phyloP scores from a whole-genome alignment of 2,329 filamentous ascomycete species.

The Paracamarosporium sp. region DNA sequence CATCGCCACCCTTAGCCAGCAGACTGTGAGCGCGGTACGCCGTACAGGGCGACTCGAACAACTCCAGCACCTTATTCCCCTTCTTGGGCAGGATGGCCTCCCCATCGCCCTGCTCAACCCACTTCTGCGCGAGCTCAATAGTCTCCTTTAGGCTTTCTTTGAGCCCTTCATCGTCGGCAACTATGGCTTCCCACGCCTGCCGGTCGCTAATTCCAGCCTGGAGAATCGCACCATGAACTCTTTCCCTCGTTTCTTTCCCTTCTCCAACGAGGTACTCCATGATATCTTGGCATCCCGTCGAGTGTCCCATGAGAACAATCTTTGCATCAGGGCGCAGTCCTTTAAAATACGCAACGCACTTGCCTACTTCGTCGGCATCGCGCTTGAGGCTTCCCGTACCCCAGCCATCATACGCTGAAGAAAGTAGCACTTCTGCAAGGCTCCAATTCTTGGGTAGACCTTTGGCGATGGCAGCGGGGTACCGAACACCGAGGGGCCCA shows the following conservation, averaged over 20 bases:
- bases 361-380: slow-evolving; percentile 62
- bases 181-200: slow-evolving; percentile 59
- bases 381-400: slow-evolving; percentile 59
- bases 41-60: slow-evolving; percentile 55
- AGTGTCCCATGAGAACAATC: slow-evolving; percentile 73
- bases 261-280: slow-evolving; percentile 65
- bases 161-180: slow-evolving; percentile 33
- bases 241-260: slow-evolving; percentile 52
- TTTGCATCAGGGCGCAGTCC: slow-evolving; percentile 52
- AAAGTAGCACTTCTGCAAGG: slow-evolving; percentile 58
- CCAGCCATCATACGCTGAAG: slow-evolving; percentile 63
- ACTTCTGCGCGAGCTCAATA: slow-evolving; percentile 60
- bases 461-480: slow-evolving; percentile 59
- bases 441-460: slow-evolving; percentile 60
- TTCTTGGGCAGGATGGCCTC: slow-evolving; percentile 61
- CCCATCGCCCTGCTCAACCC: slow-evolving; percentile 60
- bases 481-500: slow-evolving; percentile 70
- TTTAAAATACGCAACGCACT: slow-evolving; percentile 60
- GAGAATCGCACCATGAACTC: slow-evolving; percentile 76
- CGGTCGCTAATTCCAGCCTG: slow-evolving; percentile 83
- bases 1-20: slow-evolving; percentile 68
- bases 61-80: slow-evolving; percentile 30
- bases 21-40: slow-evolving; percentile 67
- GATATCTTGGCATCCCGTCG: slow-evolving; percentile 71
- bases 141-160: slow-evolving; percentile 14